Evolutionary conservation across 1,284 basidiomycete genomes (phyloP).

Genomic region (Pisolithus thermaeus): DNA sequence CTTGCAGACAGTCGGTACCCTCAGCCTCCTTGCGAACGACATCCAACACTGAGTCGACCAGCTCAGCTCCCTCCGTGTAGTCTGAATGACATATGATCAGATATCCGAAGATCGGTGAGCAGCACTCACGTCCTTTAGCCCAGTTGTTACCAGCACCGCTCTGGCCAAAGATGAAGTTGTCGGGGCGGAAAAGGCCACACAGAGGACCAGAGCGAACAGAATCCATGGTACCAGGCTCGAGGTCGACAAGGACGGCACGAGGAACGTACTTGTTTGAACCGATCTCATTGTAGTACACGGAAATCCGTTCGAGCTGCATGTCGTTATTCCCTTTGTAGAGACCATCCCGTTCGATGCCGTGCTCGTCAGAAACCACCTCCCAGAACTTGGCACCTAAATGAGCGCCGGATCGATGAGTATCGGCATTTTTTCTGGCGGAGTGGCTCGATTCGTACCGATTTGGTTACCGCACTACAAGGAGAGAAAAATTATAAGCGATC

Average conservation of each 20-base stretch:
- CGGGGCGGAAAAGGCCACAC: slow-evolving; percentile 87
- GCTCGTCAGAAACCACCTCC: slow-evolving; percentile 97
- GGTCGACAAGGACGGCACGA: slow-evolving; percentile 90
- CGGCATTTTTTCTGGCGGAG: slow-evolving; percentile 4
- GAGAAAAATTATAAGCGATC: slow-evolving; percentile 15
- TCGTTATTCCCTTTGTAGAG: slow-evolving; percentile 91
- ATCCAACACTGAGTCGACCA: slow-evolving; percentile 90
- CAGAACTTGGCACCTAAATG: slow-evolving; percentile 91
- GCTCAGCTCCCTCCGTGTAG: slow-evolving; percentile 94
- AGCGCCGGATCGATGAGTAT: slow-evolving; percentile 10
- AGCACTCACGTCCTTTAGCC: slow-evolving; percentile 83
- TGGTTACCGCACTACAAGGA: slow-evolving; percentile 87
- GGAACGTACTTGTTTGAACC: slow-evolving; percentile 94
- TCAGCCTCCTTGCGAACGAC: slow-evolving; percentile 89
- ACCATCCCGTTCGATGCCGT: slow-evolving; percentile 92
- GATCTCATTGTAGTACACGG: slow-evolving; percentile 93
- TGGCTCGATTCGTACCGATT: slow-evolving; percentile 60
- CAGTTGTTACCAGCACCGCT: slow-evolving; percentile 95
- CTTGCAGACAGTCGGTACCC: slow-evolving; percentile 90
- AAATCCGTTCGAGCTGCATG: slow-evolving; percentile 96
- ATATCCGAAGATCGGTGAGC: not conserved
- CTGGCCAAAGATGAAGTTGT: slow-evolving; percentile 91
- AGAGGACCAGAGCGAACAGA: slow-evolving; percentile 83
- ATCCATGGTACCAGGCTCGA: slow-evolving; percentile 98
- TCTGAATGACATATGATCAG: slow-evolving; percentile 38